Percentiles rank a stretch among this genome's conserved stretches.
phyloP scores from a whole-genome alignment of 2,329 filamentous ascomycete species.

The Escovopsis weberi region DNA sequence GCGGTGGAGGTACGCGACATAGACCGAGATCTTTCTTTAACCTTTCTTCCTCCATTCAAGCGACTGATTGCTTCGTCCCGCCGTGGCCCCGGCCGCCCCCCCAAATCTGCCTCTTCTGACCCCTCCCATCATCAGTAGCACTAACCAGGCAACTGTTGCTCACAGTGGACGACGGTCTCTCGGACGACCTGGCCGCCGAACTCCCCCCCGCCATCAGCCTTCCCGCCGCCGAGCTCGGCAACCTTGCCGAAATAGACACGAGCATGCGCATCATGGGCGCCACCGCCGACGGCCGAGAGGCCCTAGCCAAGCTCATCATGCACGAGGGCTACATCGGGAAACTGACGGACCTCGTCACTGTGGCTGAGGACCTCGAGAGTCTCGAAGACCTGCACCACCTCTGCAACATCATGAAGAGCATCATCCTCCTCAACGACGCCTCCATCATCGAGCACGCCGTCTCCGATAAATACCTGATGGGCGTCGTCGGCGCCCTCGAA shows the following conservation, averaged over 20 bases:
- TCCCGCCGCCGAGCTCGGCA: conserved; percentile 65
- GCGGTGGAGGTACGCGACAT: conserved; percentile 40
- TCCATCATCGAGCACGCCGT: conserved; percentile 90
- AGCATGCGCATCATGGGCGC: conserved; percentile 67
- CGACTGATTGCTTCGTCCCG: no score
- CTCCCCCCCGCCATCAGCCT: conserved; percentile 55
- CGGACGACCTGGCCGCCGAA: conserved; percentile 73
- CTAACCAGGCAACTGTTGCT: neutral
- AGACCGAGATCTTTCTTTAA: no score
- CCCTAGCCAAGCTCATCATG: conserved; percentile 75
- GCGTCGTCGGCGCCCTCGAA: conserved; percentile 88
- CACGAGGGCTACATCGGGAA: conserved; percentile 76
- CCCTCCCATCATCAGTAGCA: neutral
- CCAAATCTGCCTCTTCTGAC: no score
- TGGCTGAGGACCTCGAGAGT: conserved; percentile 85
- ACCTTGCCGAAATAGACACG: conserved; percentile 70
- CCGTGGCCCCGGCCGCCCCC: no score
- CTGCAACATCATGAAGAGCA: conserved; percentile 95
- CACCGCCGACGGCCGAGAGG: conserved; percentile 64
- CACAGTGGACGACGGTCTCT: conserved; percentile 61
- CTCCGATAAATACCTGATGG: conserved; percentile 74
- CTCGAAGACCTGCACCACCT: conserved; percentile 74
- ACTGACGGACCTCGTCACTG: conserved; percentile 69
- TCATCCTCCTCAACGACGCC: conserved; percentile 90
- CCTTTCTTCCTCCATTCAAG: no score